Conservation (phyloP, 2,329 filamentous ascomycete genomes). For the Phialemonium atrogriseum region DNA sequence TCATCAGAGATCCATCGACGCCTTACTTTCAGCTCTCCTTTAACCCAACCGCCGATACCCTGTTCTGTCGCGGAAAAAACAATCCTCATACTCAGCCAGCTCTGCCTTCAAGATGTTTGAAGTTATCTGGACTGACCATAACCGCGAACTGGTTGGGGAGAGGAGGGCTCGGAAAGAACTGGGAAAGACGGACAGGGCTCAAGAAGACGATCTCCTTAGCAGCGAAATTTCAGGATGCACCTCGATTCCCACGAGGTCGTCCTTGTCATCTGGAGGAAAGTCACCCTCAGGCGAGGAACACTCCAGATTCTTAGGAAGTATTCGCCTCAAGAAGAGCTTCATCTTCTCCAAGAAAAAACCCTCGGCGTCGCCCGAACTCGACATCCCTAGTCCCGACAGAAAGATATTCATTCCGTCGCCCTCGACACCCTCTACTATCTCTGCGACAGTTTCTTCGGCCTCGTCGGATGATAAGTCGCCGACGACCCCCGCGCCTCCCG, state of each 20-base stretch:
- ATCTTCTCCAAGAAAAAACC: constrained; percentile 14
- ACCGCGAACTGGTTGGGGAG: constrained; percentile 44
- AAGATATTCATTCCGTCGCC: constrained; percentile 8
- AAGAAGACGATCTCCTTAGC: constrained; percentile 18
- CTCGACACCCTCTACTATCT: constrained; percentile 9
- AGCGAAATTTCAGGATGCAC: constrained; percentile 19
- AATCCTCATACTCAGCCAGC: no score
- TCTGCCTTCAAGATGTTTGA: constrained; percentile 43
- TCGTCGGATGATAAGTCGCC: background rate
- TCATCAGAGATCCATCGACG: no score
- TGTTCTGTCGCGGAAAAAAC: no score
- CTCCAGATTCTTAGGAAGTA: constrained; percentile 35
- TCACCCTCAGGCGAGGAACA: constrained; percentile 29
- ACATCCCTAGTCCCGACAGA: background rate
- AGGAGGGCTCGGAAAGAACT: constrained; percentile 39
- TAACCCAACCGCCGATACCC: no score
- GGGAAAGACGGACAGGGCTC: constrained; percentile 23
- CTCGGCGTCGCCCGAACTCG: constrained; percentile 2
- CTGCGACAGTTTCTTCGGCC: constrained; percentile 1
- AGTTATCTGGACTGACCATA: constrained; percentile 49
- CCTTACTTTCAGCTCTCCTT: no score
- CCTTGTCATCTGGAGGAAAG: constrained; percentile 29
- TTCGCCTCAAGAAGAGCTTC: constrained; percentile 25
- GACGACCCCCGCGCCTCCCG: background rate
- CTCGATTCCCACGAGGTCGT: constrained; percentile 35